Evolutionary conservation across 371 early-diverging fungal genomes (phyloP).

Genomic region (Zychaea mexicana): DNA sequence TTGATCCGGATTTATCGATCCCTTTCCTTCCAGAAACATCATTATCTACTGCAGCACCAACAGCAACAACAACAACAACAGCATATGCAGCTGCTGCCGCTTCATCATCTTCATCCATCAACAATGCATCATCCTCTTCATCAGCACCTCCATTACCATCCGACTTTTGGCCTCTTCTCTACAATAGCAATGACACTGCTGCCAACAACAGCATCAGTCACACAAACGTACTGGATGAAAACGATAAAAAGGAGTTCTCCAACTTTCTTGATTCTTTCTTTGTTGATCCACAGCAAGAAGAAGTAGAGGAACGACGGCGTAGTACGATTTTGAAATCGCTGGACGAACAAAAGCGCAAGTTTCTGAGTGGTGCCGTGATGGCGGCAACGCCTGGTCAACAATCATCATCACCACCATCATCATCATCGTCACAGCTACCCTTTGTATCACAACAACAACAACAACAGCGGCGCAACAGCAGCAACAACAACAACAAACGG

Average conservation of each 20-base stretch:
- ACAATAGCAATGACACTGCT: neutral
- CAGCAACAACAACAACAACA: conserved; percentile 4
- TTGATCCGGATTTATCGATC: conserved; percentile 48
- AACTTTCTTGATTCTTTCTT: conserved; percentile 48
- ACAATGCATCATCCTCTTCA: neutral
- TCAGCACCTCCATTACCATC: neutral
- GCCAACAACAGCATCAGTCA: neutral
- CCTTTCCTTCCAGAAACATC: conserved; percentile 30
- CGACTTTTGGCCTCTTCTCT: conserved; percentile 4
- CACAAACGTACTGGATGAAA: conserved; percentile 29
- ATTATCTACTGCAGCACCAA: conserved; percentile 17
- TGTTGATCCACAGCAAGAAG: conserved; percentile 37
- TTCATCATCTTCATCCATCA: neutral
- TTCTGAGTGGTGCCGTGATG: neutral
- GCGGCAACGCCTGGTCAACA: neutral
- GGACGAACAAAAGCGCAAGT: conserved; percentile 38
- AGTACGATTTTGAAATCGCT: conserved; percentile 36
- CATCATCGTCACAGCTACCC: neutral
- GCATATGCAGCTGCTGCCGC: neutral
- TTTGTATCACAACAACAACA: neutral
- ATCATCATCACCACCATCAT: neutral
- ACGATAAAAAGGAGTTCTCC: conserved; percentile 43
- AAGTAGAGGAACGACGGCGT: conserved; percentile 37
- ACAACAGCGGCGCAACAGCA: neutral
- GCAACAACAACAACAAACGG: neutral